phyloP scores from a whole-genome alignment of 306 rosid species.

The Carpinus viminea region DNA sequence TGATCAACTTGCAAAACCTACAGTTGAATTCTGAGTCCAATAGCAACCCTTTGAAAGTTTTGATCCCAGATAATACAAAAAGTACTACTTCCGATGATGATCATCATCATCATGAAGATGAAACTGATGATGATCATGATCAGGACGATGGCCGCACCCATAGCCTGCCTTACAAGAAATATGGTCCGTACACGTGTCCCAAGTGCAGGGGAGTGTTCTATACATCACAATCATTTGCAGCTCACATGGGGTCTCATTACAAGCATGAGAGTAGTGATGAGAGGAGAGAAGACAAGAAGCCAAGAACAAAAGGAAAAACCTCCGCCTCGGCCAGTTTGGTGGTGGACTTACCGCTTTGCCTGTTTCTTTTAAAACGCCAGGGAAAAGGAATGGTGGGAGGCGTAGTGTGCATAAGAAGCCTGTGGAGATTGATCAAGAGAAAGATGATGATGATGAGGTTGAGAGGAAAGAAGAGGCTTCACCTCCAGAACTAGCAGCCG shows the following conservation, averaged over 20 bases:
- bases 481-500: neutral
- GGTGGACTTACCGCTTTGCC: slow-evolving; percentile 6
- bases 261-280: slow-evolving; percentile 13
- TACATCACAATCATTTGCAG: slow-evolving; percentile 29
- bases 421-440: neutral
- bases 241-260: slow-evolving; percentile 37
- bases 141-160: slow-evolving; percentile 22
- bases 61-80: neutral
- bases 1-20: no score
- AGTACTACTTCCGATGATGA: neutral
- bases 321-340: neutral
- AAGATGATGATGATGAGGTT: neutral
- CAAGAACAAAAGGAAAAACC: slow-evolving; percentile 4
- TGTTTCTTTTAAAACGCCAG: neutral
- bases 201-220: slow-evolving; percentile 16
- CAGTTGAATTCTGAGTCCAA: neutral
- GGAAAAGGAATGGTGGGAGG: neutral
- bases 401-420: no score
- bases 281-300: slow-evolving; percentile 22
- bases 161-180: slow-evolving; percentile 29
- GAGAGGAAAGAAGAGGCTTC: neutral
- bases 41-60: neutral
- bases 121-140: no score
- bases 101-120: neutral
- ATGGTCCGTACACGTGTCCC: slow-evolving; percentile 37